Percentiles rank a stretch among this genome's conserved stretches.
phyloP scores from a whole-genome alignment of 257 asterid species.

The Henckelia pumila region DNA sequence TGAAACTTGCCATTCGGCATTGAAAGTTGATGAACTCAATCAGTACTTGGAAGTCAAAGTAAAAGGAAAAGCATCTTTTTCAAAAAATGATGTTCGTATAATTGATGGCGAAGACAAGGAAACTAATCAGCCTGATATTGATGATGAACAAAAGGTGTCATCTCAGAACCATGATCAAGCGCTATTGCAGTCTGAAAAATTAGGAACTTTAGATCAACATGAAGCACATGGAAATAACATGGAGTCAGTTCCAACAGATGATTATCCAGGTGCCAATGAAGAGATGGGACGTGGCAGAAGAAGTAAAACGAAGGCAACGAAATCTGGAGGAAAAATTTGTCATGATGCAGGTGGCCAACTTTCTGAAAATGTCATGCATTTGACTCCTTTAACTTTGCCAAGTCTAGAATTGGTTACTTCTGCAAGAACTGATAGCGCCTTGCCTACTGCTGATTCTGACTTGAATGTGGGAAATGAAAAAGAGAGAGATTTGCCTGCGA shows the following conservation, averaged over 20 bases:
- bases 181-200: constrained; percentile 15
- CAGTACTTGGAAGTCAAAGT: too few relatives aligned
- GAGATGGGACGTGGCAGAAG: constrained; percentile 13
- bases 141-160: constrained; percentile 19
- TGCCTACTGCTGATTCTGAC: constrained; percentile 18
- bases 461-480: constrained; percentile 1
- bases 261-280: neutral
- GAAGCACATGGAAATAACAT: constrained; percentile 21
- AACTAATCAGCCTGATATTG: constrained; percentile 10
- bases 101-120: constrained; percentile 1
- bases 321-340: constrained; percentile 15
- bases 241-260: constrained; percentile 3
- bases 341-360: constrained; percentile 21
- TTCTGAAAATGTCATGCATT: constrained; percentile 13
- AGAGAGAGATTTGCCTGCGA: constrained; percentile 8
- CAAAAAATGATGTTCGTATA: constrained; percentile 5
- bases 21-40: too few relatives aligned
- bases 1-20: too few relatives aligned
- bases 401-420: constrained; percentile 16
- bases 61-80: constrained; percentile 2
- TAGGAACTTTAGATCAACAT: constrained; percentile 11
- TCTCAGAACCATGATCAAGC: constrained; percentile 22
- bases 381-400: constrained; percentile 17
- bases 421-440: constrained; percentile 2
- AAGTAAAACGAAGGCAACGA: constrained; percentile 28